Evolutionary conservation across 2,329 filamentous ascomycete species (phyloP).

Genomic region (Simplicillium sp.): DNA sequence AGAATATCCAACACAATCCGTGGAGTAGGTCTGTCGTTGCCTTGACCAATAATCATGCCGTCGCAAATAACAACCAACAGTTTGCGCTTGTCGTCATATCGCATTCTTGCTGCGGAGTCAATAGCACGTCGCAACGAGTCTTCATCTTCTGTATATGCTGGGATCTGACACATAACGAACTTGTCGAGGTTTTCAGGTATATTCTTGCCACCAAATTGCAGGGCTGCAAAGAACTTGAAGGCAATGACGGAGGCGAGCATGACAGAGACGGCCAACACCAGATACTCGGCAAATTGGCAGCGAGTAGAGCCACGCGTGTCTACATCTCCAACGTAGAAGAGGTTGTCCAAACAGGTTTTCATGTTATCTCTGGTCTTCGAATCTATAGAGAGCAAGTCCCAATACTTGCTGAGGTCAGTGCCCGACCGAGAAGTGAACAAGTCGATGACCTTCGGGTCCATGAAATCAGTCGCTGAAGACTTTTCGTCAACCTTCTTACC

Average conservation of each 20-base stretch:
- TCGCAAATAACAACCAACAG: constrained; percentile 87
- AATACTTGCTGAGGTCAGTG: constrained; percentile 73
- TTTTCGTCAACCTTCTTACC: constrained; percentile 28
- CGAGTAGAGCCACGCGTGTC: constrained; percentile 81
- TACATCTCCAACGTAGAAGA: constrained; percentile 88
- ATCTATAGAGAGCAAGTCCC: constrained; percentile 59
- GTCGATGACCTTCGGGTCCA: constrained; percentile 58
- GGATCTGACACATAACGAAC: constrained; percentile 95
- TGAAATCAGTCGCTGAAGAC: constrained; percentile 61
- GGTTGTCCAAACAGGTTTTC: constrained; percentile 78
- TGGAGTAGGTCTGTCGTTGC: constrained; percentile 91
- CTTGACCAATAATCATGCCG: constrained; percentile 98
- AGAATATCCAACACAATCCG: constrained; percentile 95
- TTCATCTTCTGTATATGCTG: constrained; percentile 96
- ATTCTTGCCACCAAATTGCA: constrained; percentile 89
- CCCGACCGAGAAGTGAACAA: constrained; percentile 73
- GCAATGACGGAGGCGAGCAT: constrained; percentile 72
- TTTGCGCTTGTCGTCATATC: constrained; percentile 97
- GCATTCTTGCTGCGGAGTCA: constrained; percentile 90
- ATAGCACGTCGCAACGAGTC: constrained; percentile 94
- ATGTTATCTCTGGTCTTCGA: constrained; percentile 52
- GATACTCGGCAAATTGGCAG: constrained; percentile 83
- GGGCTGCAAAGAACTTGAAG: constrained; percentile 94
- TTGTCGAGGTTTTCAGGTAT: constrained; percentile 95
- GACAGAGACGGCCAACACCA: constrained; percentile 77